phyloP scores from a whole-genome alignment of 805 yeast genomes.

The Metschnikowia arizonensis region DNA sequence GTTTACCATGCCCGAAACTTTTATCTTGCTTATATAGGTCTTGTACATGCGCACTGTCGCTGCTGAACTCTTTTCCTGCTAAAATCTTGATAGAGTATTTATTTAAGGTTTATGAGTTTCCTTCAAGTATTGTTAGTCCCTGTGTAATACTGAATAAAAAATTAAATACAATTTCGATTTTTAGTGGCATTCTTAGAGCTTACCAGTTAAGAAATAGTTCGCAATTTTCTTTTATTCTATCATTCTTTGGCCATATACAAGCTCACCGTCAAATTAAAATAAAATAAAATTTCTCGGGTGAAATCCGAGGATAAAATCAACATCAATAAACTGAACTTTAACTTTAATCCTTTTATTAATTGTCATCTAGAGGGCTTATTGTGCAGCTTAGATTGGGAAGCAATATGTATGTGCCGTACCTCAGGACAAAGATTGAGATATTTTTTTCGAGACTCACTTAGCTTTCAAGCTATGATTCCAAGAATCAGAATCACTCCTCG shows the following conservation, averaged over 20 bases:
- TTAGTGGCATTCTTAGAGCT: neutral
- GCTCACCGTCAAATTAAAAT: no score
- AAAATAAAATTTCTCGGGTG: no score
- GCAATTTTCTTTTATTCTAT: neutral
- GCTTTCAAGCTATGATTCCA: neutral
- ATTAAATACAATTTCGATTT: neutral
- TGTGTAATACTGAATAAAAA: neutral
- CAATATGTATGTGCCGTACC: constrained; percentile 6
- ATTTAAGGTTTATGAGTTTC: neutral
- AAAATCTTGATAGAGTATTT: neutral
- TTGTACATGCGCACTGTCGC: no score
- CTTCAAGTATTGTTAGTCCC: neutral
- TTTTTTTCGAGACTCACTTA: neutral
- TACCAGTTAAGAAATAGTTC: neutral
- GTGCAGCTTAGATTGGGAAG: neutral
- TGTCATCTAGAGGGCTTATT: no score
- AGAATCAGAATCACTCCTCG: constrained; percentile 1
- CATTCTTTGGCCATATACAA: neutral
- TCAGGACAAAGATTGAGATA: neutral
- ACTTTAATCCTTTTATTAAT: no score
- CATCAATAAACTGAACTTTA: no score
- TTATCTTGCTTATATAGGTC: no score
- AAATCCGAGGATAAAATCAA: no score
- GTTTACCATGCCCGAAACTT: no score
- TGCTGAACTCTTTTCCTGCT: neutral